Evolutionary conservation across 257 asterid species (phyloP), one percentile per base, ranked within the genome.

Genomic region (Fraxinus anomala): DNA sequence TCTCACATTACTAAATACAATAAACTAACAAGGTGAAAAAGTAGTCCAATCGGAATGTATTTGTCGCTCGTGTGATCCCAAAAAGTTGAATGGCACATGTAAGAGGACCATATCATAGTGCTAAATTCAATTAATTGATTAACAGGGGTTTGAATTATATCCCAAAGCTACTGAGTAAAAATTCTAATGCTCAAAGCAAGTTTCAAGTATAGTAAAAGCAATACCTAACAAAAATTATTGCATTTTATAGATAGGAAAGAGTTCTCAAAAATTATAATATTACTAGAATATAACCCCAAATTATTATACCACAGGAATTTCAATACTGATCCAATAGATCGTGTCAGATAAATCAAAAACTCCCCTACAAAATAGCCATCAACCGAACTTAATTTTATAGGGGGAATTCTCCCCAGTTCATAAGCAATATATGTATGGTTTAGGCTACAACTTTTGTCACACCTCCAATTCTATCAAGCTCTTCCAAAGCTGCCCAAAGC

Each of bases 401-500:
- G 33, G 33, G 68, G 17, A 9, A 39, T 39, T 14, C 26, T 23
- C 11, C 68, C 33, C 13, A 9, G 16, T 21, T 61, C 33, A 51
- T 17, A 51, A 51, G 63, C 24, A 51, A 51, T 71, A 37, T 39
- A 21, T 26, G 70, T 11, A 72, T 12, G 49, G 9, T 73, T 80
- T 70, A 83, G 26, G 75, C 72, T 17, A 70, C 19, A 26, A 67
- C 66, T 19, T 75, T 80, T 71, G 30, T 69, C 23, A 67, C 80
- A 71, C 84, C 86, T 12, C 83, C 71, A 76, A 78, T 82, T 66
- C 81, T 82, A 80, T 95, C 98, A 16, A 93, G 91, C 79, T 88
- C 93, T 47, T 88, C 93, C 33, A 95, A 77, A 63, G 90, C 93
- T 44, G 81, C 83, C 97, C 99, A 93, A 70, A 95, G 91, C 77